Conservation (phyloP, 352 stramenopile species). For the Globisporangium irregulare region DNA sequence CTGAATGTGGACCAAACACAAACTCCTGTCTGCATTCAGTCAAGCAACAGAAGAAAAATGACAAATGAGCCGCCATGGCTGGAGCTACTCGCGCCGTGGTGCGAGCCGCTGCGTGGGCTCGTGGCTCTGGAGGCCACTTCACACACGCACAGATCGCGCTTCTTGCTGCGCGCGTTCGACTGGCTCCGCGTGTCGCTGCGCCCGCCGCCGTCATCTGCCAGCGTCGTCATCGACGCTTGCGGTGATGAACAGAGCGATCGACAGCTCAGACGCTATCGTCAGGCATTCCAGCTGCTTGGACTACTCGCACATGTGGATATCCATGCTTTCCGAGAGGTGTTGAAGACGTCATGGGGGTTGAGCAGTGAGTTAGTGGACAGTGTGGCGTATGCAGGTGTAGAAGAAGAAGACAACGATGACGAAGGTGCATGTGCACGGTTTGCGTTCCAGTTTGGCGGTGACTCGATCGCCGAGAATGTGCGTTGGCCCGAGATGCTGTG, state of each 20-base stretch:
- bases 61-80: background rate
- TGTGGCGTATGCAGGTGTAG: background rate
- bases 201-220: background rate
- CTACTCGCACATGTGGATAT: background rate
- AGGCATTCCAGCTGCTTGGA: background rate
- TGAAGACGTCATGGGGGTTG: background rate
- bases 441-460: conserved; percentile 9
- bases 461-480: conserved; percentile 9
- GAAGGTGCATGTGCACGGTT: background rate
- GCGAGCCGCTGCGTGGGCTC: background rate
- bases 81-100: background rate
- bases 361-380: background rate
- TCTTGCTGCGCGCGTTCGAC: background rate
- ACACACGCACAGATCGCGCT: background rate
- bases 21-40: too few species aligned
- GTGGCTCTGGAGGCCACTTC: background rate
- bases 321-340: background rate
- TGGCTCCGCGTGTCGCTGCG: background rate
- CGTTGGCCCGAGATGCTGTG: conserved; percentile 5
- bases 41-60: background rate
- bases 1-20: too few species aligned
- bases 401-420: background rate
- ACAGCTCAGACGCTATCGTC: background rate
- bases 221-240: background rate
- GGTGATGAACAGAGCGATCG: background rate